phyloP scores from a whole-genome alignment of 2,329 filamentous ascomycete genomes.

The Fusarium setosum region DNA sequence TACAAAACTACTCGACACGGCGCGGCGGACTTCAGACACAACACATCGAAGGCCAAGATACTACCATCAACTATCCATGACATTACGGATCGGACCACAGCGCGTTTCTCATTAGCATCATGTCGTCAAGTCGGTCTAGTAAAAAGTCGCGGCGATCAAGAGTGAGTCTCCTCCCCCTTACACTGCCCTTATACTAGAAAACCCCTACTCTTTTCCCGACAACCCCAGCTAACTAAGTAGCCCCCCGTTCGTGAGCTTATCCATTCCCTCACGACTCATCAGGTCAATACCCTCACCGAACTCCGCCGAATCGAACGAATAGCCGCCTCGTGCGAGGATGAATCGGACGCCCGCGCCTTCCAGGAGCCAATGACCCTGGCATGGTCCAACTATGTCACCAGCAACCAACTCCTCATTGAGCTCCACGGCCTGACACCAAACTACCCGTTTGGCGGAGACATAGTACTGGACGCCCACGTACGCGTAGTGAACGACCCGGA shows the following conservation, averaged over 20 bases:
- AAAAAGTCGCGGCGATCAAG: neutral
- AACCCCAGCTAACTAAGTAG: conserved; percentile 48
- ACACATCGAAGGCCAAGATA: neutral
- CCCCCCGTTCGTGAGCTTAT: conserved; percentile 70
- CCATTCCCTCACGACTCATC: conserved; percentile 71
- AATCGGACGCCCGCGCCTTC: conserved; percentile 68
- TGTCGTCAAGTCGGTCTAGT: neutral
- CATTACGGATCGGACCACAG: too few species aligned
- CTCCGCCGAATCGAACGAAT: conserved; percentile 77
- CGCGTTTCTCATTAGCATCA: neutral
- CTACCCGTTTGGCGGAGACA: conserved; percentile 75
- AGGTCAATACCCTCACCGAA: conserved; percentile 79
- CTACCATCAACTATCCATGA: too few species aligned
- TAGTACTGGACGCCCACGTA: conserved; percentile 72
- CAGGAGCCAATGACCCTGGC: conserved; percentile 75
- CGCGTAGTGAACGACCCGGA: conserved; percentile 72
- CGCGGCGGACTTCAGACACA: neutral
- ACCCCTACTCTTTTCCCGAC: too few species aligned
- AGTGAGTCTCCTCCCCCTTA: neutral
- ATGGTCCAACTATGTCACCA: conserved; percentile 78
- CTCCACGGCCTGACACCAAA: conserved; percentile 74
- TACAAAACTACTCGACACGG: neutral
- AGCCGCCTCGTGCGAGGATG: conserved; percentile 67
- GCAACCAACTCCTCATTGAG: conserved; percentile 76
- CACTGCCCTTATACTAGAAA: too few species aligned